phyloP scores from a whole-genome alignment of 2,329 filamentous ascomycete genomes.

The Cyanodermella asteris region DNA sequence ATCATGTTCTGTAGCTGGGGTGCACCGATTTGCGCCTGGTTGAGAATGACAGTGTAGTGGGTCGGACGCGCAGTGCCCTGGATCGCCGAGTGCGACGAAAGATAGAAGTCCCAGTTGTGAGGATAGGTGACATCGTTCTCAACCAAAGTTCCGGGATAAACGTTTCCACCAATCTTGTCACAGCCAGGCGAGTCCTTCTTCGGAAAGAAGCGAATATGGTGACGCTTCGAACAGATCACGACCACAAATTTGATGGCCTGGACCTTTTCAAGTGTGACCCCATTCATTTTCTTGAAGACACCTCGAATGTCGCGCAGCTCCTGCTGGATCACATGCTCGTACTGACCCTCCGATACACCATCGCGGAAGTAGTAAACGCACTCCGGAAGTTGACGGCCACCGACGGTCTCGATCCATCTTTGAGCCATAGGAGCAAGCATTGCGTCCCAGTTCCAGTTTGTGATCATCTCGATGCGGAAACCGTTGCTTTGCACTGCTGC shows the following conservation, averaged over 20 bases:
- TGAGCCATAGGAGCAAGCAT: conserved; percentile 43
- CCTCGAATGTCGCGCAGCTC: conserved; percentile 54
- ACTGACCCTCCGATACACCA: conserved; percentile 76
- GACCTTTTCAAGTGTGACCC: conserved; percentile 6
- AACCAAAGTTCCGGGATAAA: conserved; percentile 67
- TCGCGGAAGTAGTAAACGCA: conserved; percentile 85
- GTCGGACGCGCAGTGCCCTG: conserved; percentile 87
- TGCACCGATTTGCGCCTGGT: conserved; percentile 48
- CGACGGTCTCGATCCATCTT: conserved; percentile 39
- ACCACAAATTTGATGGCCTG: conserved; percentile 45
- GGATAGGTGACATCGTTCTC: conserved; percentile 82
- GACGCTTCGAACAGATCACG: conserved; percentile 76
- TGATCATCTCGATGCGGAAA: conserved; percentile 58
- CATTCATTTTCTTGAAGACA: conserved; percentile 23
- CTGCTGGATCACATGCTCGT: conserved; percentile 52
- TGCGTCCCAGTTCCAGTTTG: conserved; percentile 37
- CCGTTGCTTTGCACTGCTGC: conserved; percentile 70
- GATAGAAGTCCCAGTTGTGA: conserved; percentile 72
- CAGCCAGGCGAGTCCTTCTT: conserved; percentile 35
- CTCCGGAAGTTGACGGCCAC: conserved; percentile 34
- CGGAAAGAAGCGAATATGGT: conserved; percentile 88
- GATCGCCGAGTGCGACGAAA: conserved; percentile 54
- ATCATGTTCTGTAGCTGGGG: conserved; percentile 68
- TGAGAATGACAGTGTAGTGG: conserved; percentile 73
- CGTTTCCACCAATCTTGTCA: conserved; percentile 64